phyloP scores from a whole-genome alignment of 805 yeast species.

The Wickerhamiella sorbophila region DNA sequence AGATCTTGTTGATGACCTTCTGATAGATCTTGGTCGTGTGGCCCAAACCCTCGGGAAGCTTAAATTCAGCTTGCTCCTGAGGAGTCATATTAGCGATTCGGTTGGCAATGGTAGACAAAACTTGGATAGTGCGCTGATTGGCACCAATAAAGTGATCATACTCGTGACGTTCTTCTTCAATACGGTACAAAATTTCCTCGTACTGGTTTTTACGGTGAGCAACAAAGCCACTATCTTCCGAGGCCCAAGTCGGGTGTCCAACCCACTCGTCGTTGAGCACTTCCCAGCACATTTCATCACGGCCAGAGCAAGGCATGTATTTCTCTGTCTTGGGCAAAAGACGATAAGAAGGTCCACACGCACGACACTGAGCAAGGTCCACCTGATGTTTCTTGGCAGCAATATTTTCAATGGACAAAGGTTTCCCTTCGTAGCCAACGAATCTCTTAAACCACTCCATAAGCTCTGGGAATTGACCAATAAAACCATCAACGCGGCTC shows the following conservation, averaged over 20 bases:
- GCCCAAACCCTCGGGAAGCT: constrained; percentile 85
- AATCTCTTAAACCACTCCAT: constrained; percentile 84
- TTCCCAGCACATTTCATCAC: constrained; percentile 99
- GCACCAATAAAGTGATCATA: constrained; percentile 94
- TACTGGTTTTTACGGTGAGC: constrained; percentile 98
- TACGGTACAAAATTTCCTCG: constrained; percentile 86
- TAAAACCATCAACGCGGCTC: constrained; percentile 68
- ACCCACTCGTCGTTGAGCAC: constrained; percentile 98
- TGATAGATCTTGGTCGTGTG: constrained; percentile 90
- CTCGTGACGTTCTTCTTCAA: constrained; percentile 96
- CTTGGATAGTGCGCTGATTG: constrained; percentile 86
- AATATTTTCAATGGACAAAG: constrained; percentile 78
- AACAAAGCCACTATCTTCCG: constrained; percentile 96
- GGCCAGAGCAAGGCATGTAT: constrained; percentile 92
- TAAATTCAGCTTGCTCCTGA: constrained; percentile 76
- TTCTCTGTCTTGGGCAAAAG: constrained; percentile 87
- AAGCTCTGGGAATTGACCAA: constrained; percentile 68
- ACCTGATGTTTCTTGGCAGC: constrained; percentile 77
- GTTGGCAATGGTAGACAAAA: constrained; percentile 86
- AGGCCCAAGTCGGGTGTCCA: constrained; percentile 99
- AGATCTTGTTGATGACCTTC: constrained; percentile 80
- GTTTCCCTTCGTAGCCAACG: constrained; percentile 77
- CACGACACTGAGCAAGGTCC: constrained; percentile 79
- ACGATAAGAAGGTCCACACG: constrained; percentile 91
- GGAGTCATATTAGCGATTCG: constrained; percentile 84